Base-by-base conservation (phyloP, 371 early-diverging fungal species). In the Mortierella sp. region DNA sequence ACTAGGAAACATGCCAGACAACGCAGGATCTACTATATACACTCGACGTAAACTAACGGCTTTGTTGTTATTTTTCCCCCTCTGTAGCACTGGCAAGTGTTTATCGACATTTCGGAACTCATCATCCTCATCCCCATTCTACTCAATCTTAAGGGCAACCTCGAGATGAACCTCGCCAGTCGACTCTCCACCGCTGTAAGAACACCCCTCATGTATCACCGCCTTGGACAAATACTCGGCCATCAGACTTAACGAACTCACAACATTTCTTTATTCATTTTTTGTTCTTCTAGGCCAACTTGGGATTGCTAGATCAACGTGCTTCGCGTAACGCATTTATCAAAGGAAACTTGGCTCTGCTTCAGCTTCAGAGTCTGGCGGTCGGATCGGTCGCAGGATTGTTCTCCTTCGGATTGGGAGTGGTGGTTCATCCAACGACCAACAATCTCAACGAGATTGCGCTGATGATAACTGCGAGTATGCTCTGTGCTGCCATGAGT, bases 91-190 rank as follows among this genome's bases (percentile, higher is more conserved):
- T 93, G 92, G 93, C 79, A 81, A 45, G 91, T 92, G 34, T 96
- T 95, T 82, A 79, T 87, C 29, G 85, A 89, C 11, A 88, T 93
- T 10, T 89, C 94, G 1, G 94, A 95, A 68, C 87, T 96, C 1
- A 94, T 95, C 82, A 93, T 96, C 71, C 87, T 96, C 79, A 90
- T 95, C 19, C 93, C 97, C 11, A 91, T 96, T 50, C 83, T 96
- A 43, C 82, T 95, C 48, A 95, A 95, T 76, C 86, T 96, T 31
- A 97, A 96, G 74, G 96, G 97, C 75, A 97, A 96, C 85, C 88
- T 96, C 40, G 96, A 96, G 87, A 93, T 95, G 91, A 97, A 95
- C 77, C 88, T 96, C 68, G 93, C 95, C 9, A 92, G 96, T 29
- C 88, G 97, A n/a, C 86, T 96, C 31, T 93, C 95, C 2, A 96